Evolutionary conservation across 257 asterid genomes (phyloP), one percentile per base, ranked within the genome.

Genomic region (Salvia splendens): DNA sequence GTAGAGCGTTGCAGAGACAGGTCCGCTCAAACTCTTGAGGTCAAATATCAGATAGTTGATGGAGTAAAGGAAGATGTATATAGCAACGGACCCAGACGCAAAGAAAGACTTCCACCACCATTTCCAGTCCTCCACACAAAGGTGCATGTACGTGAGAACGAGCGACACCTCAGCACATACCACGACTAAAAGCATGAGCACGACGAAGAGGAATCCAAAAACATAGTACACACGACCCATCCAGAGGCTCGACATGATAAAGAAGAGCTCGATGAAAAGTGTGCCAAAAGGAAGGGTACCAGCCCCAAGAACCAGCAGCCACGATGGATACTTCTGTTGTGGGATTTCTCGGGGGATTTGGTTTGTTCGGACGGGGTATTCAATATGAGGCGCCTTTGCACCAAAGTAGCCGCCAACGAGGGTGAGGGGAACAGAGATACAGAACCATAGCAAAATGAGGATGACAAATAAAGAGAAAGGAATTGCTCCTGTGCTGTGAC

Each of bases 71-170:
- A 88, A 91, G 68, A 91, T 85, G 82, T 91, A 91, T 36, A 86
- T 70, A 16, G 96, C 91, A 56, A 91, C 95, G 12, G 96, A 91
- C 12, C 91, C 96, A 0, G 97, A 91, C 1, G 96, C 93, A 46
- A 85, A 91, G 82, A 91, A 91, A 2, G 97, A 88, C 64, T 91
- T 91, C 97, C 97, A 91, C 97, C 96, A 91, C 96, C 97, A 91
- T 73, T 73, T 81, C 93, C 89, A 91, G 69, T 91, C 96, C 85
- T 91, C 96, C 65, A 88, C 96, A 58, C 96, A 91, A 0, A 88
- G 85, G 70, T 91, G 96, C 97, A 91, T 91, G 82, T 91, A 91
- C 8, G 97, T 88, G 2, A 91, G 87, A 28, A 91, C 95, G 47
- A 91, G 85, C 2, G 96, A 88, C 5, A 91, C 97, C 82, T 91